These are phyloP conservation scores for Esteya vermicola DNA, from an alignment of 2,329 filamentous ascomycete genomes.

Conservation along the genomic window DNA sequence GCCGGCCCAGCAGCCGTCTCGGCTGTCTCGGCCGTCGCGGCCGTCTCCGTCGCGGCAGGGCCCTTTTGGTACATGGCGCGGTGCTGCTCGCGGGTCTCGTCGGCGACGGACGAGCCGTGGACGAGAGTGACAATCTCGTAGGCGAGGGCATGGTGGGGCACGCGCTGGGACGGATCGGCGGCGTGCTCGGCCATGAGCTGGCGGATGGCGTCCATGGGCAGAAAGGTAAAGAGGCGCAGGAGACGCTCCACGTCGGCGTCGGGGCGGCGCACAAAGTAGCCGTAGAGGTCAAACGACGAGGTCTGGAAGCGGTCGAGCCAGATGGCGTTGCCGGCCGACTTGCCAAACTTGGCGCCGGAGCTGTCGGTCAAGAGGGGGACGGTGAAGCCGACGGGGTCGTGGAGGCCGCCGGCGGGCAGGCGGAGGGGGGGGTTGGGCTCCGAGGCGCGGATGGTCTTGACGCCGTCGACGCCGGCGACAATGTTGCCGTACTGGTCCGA, in stretches of 20 bases:
- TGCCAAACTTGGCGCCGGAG: slow-evolving; percentile 82
- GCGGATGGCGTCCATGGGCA: slow-evolving; percentile 56
- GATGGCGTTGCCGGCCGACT: slow-evolving; percentile 83
- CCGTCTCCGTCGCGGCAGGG: neutral
- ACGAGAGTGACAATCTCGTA: slow-evolving; percentile 68
- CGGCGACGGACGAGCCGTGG: slow-evolving; percentile 54
- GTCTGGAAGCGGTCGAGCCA: slow-evolving; percentile 83
- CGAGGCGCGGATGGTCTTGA: slow-evolving; percentile 56
- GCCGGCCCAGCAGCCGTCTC: slow-evolving; percentile 6
- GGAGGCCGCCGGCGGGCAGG: slow-evolving; percentile 26
- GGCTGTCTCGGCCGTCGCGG: neutral
- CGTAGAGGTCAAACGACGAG: slow-evolving; percentile 70
- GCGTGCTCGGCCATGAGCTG: slow-evolving; percentile 54
- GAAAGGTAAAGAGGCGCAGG: slow-evolving; percentile 81
- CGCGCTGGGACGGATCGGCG: slow-evolving; percentile 52
- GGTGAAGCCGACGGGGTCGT: slow-evolving; percentile 70
- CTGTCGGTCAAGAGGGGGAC: slow-evolving; percentile 79
- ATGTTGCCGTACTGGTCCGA: slow-evolving; percentile 97
- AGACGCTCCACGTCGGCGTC: slow-evolving; percentile 72
- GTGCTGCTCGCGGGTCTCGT: slow-evolving; percentile 44
- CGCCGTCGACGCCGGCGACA: slow-evolving; percentile 70
- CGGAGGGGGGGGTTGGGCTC: slow-evolving; percentile 27
- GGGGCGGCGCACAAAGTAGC: slow-evolving; percentile 73
- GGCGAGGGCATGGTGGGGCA: slow-evolving; percentile 73
- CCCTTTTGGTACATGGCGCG: slow-evolving; percentile 29